Base-by-base conservation (phyloP, 179 eudicot genomes). In the Silene vulgaris region DNA sequence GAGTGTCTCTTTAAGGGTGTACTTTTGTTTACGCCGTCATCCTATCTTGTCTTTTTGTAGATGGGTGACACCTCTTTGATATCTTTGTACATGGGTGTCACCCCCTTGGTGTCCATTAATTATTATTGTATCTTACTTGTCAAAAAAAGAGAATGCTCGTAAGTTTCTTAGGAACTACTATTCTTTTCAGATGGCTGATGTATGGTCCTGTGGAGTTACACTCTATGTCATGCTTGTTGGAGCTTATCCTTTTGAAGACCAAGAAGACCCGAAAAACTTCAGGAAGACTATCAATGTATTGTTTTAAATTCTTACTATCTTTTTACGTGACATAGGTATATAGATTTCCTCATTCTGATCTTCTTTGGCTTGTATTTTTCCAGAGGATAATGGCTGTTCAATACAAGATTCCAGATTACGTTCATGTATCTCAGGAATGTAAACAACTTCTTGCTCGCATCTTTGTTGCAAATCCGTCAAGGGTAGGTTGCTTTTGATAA, bases 161-260 rank as follows among this genome's bases (percentile, higher is more conserved):
- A 57, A 19, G 37, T 52, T 40, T 3, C 32, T 35, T 57, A 12
- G 37, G 69, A 59, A 26, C 23, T 69, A 6, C 73, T 48, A 54
- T 54, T 65, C n/a, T 69, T 61, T 63, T 56, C 81, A 90, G 96
- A 86, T 87, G 79, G 96, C 96, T 74, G 96, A 90, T 86, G 96
- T 90, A 40, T 90, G 96, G 96, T 90, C 96, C 11, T 89, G 92
- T 77, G 96, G 96, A 43, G 96, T 90, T 76, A 90, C 96, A 29
- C 86, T 90, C 13, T 90, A 87, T 69, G 96, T 90, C 73, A 90
- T 90, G 96, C 77, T 90, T 78, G 92, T 89, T 16, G 96, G 96
- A 83, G 91, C 90, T 66, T 90, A 90, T 85, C 96, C 96, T 78
- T 90, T 90, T 80, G 96, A 90, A 85, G 96, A 90, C 72, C 91